phyloP scores from a whole-genome alignment of 202 grass and related monocot genomes.

The Saccharum hybrid region DNA sequence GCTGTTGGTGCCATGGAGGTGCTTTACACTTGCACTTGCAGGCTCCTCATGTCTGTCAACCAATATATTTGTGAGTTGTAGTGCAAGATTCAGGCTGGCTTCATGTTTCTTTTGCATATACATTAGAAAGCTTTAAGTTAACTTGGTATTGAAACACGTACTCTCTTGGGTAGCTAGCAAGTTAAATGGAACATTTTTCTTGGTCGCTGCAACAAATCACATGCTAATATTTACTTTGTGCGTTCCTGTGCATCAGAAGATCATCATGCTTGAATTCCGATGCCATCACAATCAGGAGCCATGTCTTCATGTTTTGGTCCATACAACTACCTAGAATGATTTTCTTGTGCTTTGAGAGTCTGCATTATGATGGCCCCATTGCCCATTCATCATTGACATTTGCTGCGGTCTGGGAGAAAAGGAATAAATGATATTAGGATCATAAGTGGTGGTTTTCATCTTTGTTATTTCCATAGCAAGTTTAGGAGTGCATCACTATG shows the following conservation, averaged over 20 bases:
- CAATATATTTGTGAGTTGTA: neutral
- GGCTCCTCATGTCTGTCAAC: conserved; percentile 11
- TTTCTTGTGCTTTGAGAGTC: conserved; percentile 19
- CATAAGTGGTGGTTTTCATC: conserved; percentile 22
- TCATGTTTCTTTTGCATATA: conserved; percentile 23
- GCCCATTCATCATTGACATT: conserved; percentile 1
- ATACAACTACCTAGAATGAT: neutral
- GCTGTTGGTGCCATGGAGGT: neutral
- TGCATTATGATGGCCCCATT: neutral
- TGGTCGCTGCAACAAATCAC: conserved; percentile 17
- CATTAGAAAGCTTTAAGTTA: conserved; percentile 22
- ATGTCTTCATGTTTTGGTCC: conserved; percentile 1
- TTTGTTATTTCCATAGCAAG: neutral
- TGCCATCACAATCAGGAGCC: neutral
- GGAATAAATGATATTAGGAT: neutral
- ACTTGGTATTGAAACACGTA: neutral
- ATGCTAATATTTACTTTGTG: conserved; percentile 10
- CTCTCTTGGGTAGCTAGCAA: neutral
- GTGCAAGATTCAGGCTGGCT: neutral
- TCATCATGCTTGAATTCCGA: conserved; percentile 14
- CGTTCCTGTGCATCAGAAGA: conserved; percentile 1
- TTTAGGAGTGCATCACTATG: neutral
- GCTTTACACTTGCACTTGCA: conserved; percentile 10
- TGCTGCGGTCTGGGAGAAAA: neutral
- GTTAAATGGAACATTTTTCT: conserved; percentile 4